Evolutionary conservation across 345 rosid genomes (phyloP).

Genomic region (Stellera chamaejasme): DNA sequence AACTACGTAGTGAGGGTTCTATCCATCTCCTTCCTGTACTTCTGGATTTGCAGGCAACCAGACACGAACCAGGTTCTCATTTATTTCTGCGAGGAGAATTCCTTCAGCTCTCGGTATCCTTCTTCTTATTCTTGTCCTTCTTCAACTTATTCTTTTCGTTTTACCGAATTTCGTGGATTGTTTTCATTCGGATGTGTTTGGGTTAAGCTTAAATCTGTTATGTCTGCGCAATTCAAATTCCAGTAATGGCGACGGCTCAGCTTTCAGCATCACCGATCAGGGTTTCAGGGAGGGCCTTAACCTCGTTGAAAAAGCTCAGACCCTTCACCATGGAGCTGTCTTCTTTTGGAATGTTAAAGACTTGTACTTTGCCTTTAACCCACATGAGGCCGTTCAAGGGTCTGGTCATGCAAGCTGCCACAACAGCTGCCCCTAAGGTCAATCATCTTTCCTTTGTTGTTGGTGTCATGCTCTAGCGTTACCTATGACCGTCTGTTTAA

Average conservation of each 20-base stretch:
- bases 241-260: slow-evolving; percentile 49
- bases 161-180: too few species aligned
- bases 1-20: too few species aligned
- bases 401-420: slow-evolving; percentile 73
- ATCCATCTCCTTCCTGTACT: too few species aligned
- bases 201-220: too few species aligned
- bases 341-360: slow-evolving; percentile 23
- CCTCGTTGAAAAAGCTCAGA: slow-evolving; percentile 44
- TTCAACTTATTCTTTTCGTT: too few species aligned
- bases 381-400: slow-evolving; percentile 30
- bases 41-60: too few species aligned
- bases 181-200: too few species aligned
- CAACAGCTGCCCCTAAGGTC: slow-evolving; percentile 90
- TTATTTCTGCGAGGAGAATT: too few species aligned
- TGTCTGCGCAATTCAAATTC: neutral
- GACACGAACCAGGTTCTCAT: too few species aligned
- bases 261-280: slow-evolving; percentile 40
- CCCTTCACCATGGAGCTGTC: slow-evolving; percentile 37
- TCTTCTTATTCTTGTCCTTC: too few species aligned
- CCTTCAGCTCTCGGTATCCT: too few species aligned
- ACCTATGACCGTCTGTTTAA: too few species aligned
- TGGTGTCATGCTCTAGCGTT: neutral
- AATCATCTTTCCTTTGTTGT: neutral
- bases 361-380: slow-evolving; percentile 4
- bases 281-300: slow-evolving; percentile 28